A percentile compares a stretch with the other conserved stretches of the same genome.
These are phyloP conservation scores for Penicillium sp. DNA, from an alignment of 2,329 filamentous ascomycete species.

Conservation along the genomic window DNA sequence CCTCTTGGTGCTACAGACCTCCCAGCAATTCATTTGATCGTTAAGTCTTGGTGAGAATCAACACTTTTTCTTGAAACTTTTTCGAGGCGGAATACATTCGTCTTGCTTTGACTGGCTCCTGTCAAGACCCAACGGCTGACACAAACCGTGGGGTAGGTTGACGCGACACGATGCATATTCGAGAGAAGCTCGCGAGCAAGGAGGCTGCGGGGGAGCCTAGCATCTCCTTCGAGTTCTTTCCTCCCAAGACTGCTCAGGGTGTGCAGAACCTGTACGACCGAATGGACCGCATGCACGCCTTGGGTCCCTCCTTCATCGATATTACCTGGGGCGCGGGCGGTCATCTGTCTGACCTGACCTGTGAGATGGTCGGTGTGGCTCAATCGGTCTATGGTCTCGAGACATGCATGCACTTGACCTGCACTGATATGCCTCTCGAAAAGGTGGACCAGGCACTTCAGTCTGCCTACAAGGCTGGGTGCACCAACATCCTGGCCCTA, in stretches of 20 bases:
- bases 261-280: constrained; percentile 99
- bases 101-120: background rate
- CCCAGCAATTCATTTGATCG: constrained; percentile 11
- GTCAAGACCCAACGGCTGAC: constrained; percentile 3
- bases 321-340: constrained; percentile 98
- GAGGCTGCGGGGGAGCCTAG: constrained; percentile 77
- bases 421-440: constrained; percentile 93
- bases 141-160: constrained; percentile 10
- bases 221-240: constrained; percentile 99
- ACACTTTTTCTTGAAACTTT: background rate
- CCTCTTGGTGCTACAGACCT: constrained; percentile 14
- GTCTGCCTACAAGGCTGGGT: constrained; percentile 89
- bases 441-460: constrained; percentile 88
- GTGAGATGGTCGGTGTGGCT: constrained; percentile 95
- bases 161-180: constrained; percentile 80
- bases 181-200: constrained; percentile 82
- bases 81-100: background rate
- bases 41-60: constrained; percentile 7
- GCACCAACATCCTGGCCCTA: constrained; percentile 94
- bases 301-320: constrained; percentile 94
- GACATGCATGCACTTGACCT: constrained; percentile 98
- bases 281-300: constrained; percentile 97
- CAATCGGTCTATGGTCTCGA: constrained; percentile 95
- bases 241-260: constrained; percentile 84
- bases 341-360: constrained; percentile 84